A percentile compares a stretch with the other conserved stretches of the same genome.
Conservation (phyloP, 192 early-diverging fungal species). For the Umbelopsis vinacea region DNA sequence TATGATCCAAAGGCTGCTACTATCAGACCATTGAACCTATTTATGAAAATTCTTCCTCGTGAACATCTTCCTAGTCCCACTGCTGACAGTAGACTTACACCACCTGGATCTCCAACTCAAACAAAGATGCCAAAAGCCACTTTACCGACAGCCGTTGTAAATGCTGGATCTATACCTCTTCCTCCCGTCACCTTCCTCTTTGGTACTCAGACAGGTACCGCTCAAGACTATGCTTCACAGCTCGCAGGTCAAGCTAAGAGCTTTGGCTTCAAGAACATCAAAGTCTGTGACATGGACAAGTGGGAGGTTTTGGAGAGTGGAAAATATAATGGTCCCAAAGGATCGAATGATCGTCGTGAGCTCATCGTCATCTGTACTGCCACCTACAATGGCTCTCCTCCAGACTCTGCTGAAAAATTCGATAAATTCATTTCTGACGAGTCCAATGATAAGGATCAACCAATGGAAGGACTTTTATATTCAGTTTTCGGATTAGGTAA, state of each 20-base stretch:
- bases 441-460: not conserved
- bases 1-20: conserved; percentile 35
- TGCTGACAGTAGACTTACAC: conserved; percentile 3
- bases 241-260: conserved; percentile 36
- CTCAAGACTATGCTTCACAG: conserved; percentile 54
- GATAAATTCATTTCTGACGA: conserved; percentile 31
- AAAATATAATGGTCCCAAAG: conserved; percentile 19
- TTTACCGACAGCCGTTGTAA: not conserved
- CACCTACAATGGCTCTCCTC: conserved; percentile 48
- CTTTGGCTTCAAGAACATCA: conserved; percentile 46
- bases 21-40: conserved; percentile 43
- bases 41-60: conserved; percentile 38
- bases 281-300: conserved; percentile 44
- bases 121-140: not conserved
- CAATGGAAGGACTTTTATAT: conserved; percentile 44
- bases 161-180: conserved; percentile 18
- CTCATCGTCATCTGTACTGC: conserved; percentile 40
- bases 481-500: conserved; percentile 67
- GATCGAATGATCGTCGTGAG: not conserved
- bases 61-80: conserved; percentile 38
- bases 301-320: conserved; percentile 40
- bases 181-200: conserved; percentile 51
- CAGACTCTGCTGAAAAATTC: conserved; percentile 57
- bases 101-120: not conserved
- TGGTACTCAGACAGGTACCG: conserved; percentile 59